These are phyloP conservation scores for Aspergillus coremiiformis DNA, from an alignment of 495 filamentous ascomycete genomes.

Conservation along the genomic window DNA sequence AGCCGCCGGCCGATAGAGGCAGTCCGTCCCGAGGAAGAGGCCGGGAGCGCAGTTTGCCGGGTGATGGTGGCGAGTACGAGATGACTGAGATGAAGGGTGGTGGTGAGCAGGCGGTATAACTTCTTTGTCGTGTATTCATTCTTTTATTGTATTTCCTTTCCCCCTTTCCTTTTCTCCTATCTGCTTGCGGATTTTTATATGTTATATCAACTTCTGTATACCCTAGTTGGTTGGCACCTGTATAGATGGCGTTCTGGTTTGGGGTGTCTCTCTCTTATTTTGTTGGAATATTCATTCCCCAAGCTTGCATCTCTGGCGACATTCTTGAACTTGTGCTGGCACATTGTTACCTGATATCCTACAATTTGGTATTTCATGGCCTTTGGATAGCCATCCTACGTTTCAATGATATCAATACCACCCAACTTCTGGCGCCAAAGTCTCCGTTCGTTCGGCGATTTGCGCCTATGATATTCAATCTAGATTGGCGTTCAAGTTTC, in stretches of 20 bases:
- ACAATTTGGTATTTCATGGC: neutral
- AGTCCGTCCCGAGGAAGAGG: slow-evolving; percentile 30
- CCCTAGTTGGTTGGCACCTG: slow-evolving; percentile 31
- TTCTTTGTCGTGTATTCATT: neutral
- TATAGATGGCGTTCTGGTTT: slow-evolving; percentile 34
- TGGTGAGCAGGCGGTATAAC: slow-evolving; percentile 33
- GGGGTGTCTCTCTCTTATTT: slow-evolving; percentile 8
- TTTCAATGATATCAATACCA: neutral
- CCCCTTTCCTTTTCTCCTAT: neutral
- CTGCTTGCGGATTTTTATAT: neutral
- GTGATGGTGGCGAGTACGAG: slow-evolving; percentile 68
- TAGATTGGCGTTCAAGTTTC: neutral
- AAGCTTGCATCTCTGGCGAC: neutral
- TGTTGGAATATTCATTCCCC: slow-evolving; percentile 10
- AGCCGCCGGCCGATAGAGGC: slow-evolving; percentile 19
- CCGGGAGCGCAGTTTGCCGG: slow-evolving; percentile 37
- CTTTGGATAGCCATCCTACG: neutral
- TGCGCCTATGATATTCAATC: slow-evolving; percentile 1
- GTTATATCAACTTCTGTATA: slow-evolving; percentile 21
- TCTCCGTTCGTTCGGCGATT: slow-evolving; percentile 1
- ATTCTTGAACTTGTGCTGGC: neutral
- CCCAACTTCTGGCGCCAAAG: neutral
- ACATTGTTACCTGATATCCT: neutral
- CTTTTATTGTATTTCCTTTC: slow-evolving; percentile 1
- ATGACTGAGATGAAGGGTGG: slow-evolving; percentile 61